Conservation (phyloP, 78 protist genomes). For the Cyanophora paradoxa region DNA sequence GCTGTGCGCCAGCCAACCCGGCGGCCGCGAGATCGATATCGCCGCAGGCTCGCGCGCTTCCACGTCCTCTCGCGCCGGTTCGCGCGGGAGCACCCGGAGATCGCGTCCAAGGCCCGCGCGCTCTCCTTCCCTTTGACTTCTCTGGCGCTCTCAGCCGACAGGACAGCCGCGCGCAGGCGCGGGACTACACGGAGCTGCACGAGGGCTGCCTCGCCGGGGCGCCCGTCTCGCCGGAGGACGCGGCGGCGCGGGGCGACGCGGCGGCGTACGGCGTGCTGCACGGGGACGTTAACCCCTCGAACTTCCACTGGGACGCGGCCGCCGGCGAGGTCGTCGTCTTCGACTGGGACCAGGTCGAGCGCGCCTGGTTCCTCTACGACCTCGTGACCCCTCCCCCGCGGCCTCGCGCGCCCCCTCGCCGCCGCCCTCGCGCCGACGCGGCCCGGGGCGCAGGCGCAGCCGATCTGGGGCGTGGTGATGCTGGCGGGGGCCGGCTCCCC, state of each 20-base stretch:
- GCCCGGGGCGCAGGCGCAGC: too few relatives aligned
- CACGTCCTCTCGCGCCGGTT: slow-evolving; percentile 29
- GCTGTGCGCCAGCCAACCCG: too few relatives aligned
- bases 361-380: slow-evolving; percentile 38
- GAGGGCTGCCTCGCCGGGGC: slow-evolving; percentile 22
- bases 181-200: slow-evolving; percentile 41
- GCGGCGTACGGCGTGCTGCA: too few relatives aligned
- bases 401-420: too few relatives aligned
- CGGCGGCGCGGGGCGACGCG: slow-evolving; percentile 34
- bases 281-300: slow-evolving; percentile 49
- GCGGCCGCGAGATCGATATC: too few relatives aligned
- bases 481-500: slow-evolving; percentile 23
- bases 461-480: slow-evolving; percentile 36
- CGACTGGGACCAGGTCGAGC: slow-evolving; percentile 60
- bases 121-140: too few relatives aligned
- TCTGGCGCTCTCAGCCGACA: too few relatives aligned
- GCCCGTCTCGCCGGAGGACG: slow-evolving; percentile 14
- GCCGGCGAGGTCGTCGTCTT: slow-evolving; percentile 21
- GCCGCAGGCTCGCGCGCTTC: too few relatives aligned
- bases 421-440: too few relatives aligned
- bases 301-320: slow-evolving; percentile 25
- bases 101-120: slow-evolving; percentile 15
- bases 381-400: too few relatives aligned
- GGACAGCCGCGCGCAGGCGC: too few relatives aligned
- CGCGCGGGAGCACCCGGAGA: slow-evolving; percentile 1